A percentile compares a stretch with the other conserved stretches of the same genome.
These are phyloP conservation scores for Vanrija sp. DNA, from an alignment of 1,284 basidiomycete species.

Conservation along the genomic window DNA sequence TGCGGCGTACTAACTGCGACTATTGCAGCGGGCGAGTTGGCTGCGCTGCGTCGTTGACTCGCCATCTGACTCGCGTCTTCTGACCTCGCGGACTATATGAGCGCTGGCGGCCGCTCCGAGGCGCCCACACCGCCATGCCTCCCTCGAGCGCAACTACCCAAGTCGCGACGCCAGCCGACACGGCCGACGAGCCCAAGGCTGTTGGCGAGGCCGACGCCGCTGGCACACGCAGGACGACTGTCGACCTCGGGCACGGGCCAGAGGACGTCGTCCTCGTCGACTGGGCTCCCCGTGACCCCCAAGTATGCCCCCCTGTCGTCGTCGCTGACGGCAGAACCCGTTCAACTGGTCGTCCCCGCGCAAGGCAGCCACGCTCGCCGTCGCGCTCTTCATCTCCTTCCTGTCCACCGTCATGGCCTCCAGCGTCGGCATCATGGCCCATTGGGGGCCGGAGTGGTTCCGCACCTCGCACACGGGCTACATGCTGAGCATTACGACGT, in stretches of 20 bases:
- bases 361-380: constrained; percentile 25
- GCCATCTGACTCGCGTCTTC: no score
- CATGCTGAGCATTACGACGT: constrained; percentile 22
- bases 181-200: no score
- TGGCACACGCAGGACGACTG: no score
- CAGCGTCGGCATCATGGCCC: constrained; percentile 22
- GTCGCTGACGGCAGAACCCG: constrained; percentile 32
- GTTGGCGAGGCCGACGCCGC: no score
- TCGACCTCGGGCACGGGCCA: constrained; percentile 14
- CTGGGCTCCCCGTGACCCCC: constrained; percentile 33
- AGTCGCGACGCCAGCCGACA: no score
- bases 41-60: no score
- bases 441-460: constrained; percentile 29
- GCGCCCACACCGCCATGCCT: no score
- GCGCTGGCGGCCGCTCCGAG: no score
- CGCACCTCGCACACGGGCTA: constrained; percentile 23
- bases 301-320: constrained; percentile 15
- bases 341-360: constrained; percentile 32
- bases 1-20: no score
- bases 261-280: constrained; percentile 39
- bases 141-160: no score
- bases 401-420: constrained; percentile 23
- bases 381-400: constrained; percentile 24
- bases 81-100: no score
- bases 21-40: no score